These are phyloP conservation scores for Clarireedia paspali DNA, from an alignment of 2,329 filamentous ascomycete genomes.

Conservation along the genomic window DNA sequence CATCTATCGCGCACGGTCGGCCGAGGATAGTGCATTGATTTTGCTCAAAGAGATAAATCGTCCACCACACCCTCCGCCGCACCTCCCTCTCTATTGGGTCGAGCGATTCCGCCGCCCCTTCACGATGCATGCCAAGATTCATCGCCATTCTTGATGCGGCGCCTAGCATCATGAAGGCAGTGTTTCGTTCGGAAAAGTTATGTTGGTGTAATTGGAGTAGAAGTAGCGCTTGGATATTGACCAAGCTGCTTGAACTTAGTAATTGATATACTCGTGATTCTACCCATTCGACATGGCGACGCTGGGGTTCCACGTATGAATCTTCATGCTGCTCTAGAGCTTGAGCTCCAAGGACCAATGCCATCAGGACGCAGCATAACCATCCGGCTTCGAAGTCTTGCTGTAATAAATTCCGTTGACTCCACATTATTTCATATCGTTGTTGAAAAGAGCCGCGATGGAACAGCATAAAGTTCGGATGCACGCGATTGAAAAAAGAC, in stretches of 20 bases:
- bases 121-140: constrained; percentile 37
- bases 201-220: constrained; percentile 36
- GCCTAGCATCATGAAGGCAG: constrained; percentile 34
- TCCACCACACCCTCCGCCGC: constrained; percentile 28
- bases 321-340: constrained; percentile 28
- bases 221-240: constrained; percentile 36
- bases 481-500: constrained; percentile 34
- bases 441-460: constrained; percentile 34
- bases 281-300: constrained; percentile 28
- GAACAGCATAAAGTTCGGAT: constrained; percentile 34
- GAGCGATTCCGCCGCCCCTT: constrained; percentile 32
- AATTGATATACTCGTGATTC: constrained; percentile 31
- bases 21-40: constrained; percentile 27
- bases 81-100: constrained; percentile 26
- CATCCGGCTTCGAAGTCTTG: constrained; percentile 34
- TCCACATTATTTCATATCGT: constrained; percentile 33
- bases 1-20: constrained; percentile 25
- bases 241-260: constrained; percentile 32
- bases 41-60: constrained; percentile 25
- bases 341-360: constrained; percentile 31
- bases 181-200: constrained; percentile 35
- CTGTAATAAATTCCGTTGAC: constrained; percentile 17
- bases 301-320: constrained; percentile 29
- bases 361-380: constrained; percentile 34
- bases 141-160: constrained; percentile 36